phyloP scores from a whole-genome alignment of 345 rosid species.

The Camelina laxa region DNA sequence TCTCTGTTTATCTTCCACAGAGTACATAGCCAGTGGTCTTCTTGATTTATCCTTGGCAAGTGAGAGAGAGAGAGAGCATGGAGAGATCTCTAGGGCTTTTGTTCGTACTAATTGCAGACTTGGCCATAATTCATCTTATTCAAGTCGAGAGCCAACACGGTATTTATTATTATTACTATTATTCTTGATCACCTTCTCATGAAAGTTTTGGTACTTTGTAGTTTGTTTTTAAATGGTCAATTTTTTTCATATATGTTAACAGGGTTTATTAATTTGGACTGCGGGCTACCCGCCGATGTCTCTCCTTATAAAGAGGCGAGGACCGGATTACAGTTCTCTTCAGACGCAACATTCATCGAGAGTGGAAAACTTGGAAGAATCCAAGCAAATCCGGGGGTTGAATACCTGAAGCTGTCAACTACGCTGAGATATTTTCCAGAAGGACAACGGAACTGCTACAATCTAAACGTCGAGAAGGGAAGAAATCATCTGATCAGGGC shows the following conservation, averaged over 20 bases:
- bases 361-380: background rate
- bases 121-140: conserved; percentile 3
- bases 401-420: background rate
- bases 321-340: background rate
- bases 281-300: conserved; percentile 42
- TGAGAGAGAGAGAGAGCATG: background rate
- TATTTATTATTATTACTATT: background rate
- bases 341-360: conserved; percentile 38
- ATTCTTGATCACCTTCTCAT: background rate
- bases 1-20: too few relatives aligned
- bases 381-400: too few relatives aligned
- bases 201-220: background rate
- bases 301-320: background rate
- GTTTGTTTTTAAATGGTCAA: background rate
- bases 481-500: conserved; percentile 40
- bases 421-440: conserved; percentile 43
- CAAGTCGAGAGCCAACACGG: conserved; percentile 38
- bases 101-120: background rate
- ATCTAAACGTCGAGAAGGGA: conserved; percentile 27
- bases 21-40: too few relatives aligned
- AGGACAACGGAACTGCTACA: conserved; percentile 49
- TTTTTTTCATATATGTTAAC: background rate
- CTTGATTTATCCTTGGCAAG: background rate
- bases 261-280: conserved; percentile 51
- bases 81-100: background rate